Conservation (phyloP, 169 alveolate genomes). For the Eimeria praecox region DNA sequence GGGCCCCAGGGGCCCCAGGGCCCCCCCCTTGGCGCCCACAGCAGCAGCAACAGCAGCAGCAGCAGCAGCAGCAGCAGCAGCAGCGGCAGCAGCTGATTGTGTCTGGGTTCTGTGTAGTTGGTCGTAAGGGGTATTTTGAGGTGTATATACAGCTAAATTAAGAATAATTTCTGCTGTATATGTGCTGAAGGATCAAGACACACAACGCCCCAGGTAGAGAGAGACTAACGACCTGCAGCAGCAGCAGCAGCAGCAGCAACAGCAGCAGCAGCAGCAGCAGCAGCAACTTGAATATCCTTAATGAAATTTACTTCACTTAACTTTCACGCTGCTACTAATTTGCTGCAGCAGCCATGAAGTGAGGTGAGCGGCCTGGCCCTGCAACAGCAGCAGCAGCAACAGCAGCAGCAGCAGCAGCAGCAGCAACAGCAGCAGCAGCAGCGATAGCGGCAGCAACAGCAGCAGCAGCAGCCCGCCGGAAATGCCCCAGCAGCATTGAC, state of each 20-base stretch:
- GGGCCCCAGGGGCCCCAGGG: background rate
- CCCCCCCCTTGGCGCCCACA: too few species aligned
- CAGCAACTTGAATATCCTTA: background rate
- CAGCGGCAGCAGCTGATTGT: slow-evolving; percentile 3
- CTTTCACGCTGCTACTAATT: too few species aligned
- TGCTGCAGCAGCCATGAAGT: too few species aligned
- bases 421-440: background rate
- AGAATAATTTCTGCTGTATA: background rate
- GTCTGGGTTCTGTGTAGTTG: background rate
- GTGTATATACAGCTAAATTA: background rate
- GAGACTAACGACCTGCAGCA: too few species aligned
- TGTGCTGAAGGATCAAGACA: background rate
- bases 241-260: too few species aligned
- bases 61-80: slow-evolving; percentile 26
- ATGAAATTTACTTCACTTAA: too few species aligned
- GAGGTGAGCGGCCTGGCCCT: too few species aligned
- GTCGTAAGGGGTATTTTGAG: too few species aligned
- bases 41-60: slow-evolving; percentile 2
- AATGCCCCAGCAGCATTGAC: background rate
- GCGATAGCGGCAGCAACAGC: background rate
- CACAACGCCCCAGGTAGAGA: background rate
- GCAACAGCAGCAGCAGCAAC: slow-evolving; percentile 5
- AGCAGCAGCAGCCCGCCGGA: background rate
- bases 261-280: background rate
- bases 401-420: slow-evolving; percentile 9